These are phyloP conservation scores for Selaginella moellendorffii DNA, from an alignment of 75 land plant species.

Conservation along the genomic window DNA sequence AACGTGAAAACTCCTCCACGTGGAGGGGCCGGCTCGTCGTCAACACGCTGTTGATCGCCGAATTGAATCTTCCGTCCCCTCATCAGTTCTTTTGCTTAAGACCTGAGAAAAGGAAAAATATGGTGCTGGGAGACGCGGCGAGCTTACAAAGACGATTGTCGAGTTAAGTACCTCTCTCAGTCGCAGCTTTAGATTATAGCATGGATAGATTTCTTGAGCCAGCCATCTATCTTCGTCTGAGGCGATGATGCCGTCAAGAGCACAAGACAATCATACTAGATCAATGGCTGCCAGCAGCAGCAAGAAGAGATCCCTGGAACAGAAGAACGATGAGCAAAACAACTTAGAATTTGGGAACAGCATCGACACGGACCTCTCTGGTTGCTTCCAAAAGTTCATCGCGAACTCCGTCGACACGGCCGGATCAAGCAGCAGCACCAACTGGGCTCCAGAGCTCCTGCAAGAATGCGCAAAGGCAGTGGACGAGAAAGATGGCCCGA, in stretches of 20 bases:
- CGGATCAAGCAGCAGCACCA: background rate
- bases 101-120: background rate
- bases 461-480: background rate
- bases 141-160: too few relatives aligned
- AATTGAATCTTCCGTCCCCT: background rate
- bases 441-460: background rate
- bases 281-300: background rate
- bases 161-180: too few relatives aligned
- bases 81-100: background rate
- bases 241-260: too few relatives aligned
- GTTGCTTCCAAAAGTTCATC: too few relatives aligned
- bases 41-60: too few relatives aligned
- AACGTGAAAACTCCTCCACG: background rate
- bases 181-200: background rate
- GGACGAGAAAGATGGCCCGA: conserved; percentile 21
- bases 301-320: background rate
- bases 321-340: background rate
- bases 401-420: too few relatives aligned
- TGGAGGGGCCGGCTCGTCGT: too few relatives aligned
- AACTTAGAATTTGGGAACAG: background rate
- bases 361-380: too few relatives aligned
- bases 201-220: background rate
- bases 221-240: too few relatives aligned
- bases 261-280: background rate
- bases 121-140: too few relatives aligned